Evolutionary conservation across 805 yeast genomes (phyloP), one percentile per base, ranked within the genome.

Genomic region (Candida berthetii): DNA sequence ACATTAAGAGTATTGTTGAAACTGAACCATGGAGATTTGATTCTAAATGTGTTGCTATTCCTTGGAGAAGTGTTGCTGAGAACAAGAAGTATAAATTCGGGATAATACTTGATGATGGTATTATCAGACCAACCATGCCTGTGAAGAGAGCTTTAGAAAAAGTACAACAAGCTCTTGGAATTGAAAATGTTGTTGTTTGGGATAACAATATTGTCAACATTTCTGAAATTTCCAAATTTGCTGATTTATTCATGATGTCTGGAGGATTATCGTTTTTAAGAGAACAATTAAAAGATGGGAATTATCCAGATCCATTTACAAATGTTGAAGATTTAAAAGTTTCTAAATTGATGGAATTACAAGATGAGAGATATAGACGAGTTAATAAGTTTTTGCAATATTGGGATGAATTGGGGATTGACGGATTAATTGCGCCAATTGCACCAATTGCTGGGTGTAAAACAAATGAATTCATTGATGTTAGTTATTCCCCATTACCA

Each of bases 401-500:
- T 41, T 66, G 72, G 75, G 50, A 62, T 20, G 51, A 55, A 3
- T 57, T 71, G 3, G 53, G 52, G 0, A 62, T 77, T 13, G 81
- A 77, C 51, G 76, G 69, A 4, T 58, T 77, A n/a, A 63, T 76
- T 15, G 61, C 68, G 52, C 80, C 80, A 1, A 72, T 66, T 1
- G 60, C 72, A n/a, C 69, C 78, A 14, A 66, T 64, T 44, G 64
- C 76, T 5, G 72, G 72, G 3, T 54, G 52, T 24, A 65, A 65
- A 2, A 50, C 53, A 31, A 64, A 59, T 6, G 60, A 64, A 35
- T 65, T 64, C 39, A 53, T 11, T 44, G 62, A 64, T 31, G 58
- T 62, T 35, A 70, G 73, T 2, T 82, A 81, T 56, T 80, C 86
- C 2, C 68, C 74, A 29, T 57, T 68, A 53, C 64, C 74, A 52